Percentiles rank a stretch among this genome's conserved stretches.
phyloP scores from a whole-genome alignment of 2,329 filamentous ascomycete genomes.

The Talaromyces amestolkiae region DNA sequence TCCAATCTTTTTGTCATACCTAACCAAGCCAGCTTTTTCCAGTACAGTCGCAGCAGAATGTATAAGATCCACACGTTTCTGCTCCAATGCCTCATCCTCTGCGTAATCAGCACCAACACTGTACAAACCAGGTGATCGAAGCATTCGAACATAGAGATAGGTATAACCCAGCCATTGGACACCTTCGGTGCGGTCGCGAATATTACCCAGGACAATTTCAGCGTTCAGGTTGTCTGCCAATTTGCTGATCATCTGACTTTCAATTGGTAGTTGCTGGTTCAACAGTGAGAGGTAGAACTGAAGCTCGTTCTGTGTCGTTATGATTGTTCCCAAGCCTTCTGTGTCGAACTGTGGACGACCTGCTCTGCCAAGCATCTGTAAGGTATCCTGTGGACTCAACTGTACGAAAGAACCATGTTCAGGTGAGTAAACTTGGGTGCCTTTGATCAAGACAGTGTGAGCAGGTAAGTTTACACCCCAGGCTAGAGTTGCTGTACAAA shows the following conservation, averaged over 20 bases:
- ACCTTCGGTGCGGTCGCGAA: constrained; percentile 86
- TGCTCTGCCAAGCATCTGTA: constrained; percentile 97
- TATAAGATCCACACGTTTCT: constrained; percentile 95
- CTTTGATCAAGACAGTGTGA: constrained; percentile 98
- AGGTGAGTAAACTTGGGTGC: constrained; percentile 94
- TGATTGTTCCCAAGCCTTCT: constrained; percentile 97
- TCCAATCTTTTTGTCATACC: constrained; percentile 92
- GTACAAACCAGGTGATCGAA: constrained; percentile 90
- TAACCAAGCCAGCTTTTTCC: constrained; percentile 83
- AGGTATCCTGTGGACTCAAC: constrained; percentile 90
- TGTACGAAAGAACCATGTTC: constrained; percentile 99
- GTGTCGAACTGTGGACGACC: constrained; percentile 96
- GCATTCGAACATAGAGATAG: constrained; percentile 96
- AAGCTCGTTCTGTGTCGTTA: constrained; percentile 90
- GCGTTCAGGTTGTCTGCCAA: constrained; percentile 95
- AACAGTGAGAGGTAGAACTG: constrained; percentile 96
- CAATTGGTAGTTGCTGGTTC: constrained; percentile 96
- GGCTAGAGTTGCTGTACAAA: constrained; percentile 95
- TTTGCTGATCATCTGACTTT: constrained; percentile 91
- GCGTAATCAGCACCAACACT: constrained; percentile 96
- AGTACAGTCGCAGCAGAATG: constrained; percentile 88
- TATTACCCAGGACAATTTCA: constrained; percentile 90
- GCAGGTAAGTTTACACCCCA: constrained; percentile 99
- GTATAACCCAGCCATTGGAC: constrained; percentile 99
- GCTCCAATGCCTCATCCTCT: constrained; percentile 84